Base-by-base conservation (phyloP, 306 rosid species). In the Rubus parviflorus region DNA sequence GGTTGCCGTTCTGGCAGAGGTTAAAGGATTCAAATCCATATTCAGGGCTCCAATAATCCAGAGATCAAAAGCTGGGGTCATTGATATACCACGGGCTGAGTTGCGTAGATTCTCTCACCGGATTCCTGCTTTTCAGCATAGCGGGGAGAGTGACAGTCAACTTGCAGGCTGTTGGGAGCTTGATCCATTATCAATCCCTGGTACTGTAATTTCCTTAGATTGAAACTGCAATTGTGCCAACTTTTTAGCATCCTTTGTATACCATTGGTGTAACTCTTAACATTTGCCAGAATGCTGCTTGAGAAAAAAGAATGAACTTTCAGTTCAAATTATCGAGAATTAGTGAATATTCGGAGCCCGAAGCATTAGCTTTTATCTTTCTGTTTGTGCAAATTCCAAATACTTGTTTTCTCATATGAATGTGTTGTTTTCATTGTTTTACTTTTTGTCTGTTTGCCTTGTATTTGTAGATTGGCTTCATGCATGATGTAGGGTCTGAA, bases 121-220 rank as follows among this genome's bases (percentile, higher is more conserved):
- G 85, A 81, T 88, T 85, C 90, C 85, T 53, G 90, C 92, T 47
- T 75, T 84, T 68, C 83, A 61, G 66, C 90, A 70, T 72, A 74
- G 63, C 0, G 85, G 85, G 73, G 83, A 84, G 75, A 86, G 35
- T n/a, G 67, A 79, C 73, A 57, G 69, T 69, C 46, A 70, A 60
- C 75, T 86, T 60, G 85, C 67, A 76, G 96, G 92, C 23, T 89
- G 87, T 83, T 89, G 92, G 93, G 93, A 85, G 88, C 89, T 88
- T 19, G 90, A 90, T 83, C 84, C 87, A 35, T 75, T 73, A 46
- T 84, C 92, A 47, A 25, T 80, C 35, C 93, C 89, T 57, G 81
- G 72, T 74, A 78, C 65, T 67, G 60, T 80, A 20, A 57, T 62
- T 49, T 68, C 52, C 22, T 8, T 66, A 67, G 86, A 73, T 52